Evolutionary conservation across 345 rosid genomes (phyloP), one percentile per base, ranked within the genome.

Genomic region (Citropsis articulata): DNA sequence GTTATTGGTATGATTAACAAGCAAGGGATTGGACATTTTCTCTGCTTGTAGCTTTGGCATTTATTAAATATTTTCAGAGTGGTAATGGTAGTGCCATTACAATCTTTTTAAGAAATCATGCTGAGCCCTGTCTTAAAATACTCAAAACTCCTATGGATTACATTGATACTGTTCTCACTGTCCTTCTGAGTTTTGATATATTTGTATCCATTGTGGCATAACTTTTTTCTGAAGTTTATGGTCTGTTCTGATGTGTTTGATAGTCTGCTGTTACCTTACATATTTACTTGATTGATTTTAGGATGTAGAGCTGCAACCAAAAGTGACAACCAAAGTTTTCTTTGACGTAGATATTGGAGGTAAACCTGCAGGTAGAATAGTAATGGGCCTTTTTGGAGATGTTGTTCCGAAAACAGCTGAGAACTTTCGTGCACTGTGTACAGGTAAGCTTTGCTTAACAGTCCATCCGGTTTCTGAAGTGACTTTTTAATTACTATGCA

Each of bases 271-370:
- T 61, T 33, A 33, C 65, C 40, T 31, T 13, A 4, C 9, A 2
- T 69, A 8, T 30, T 56, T 66, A 53, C 71, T 24, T 65, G 25
- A 31, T 50, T 78, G 75, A 68, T 67, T 67, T 71, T 77, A 93
- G 95, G 97, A 90, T 71, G 84, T 89, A 73, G 92, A 83, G 82
- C 87, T 88, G 76, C 94, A 89, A 83, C 94, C 92, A 4, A 86
- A 92, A 85, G 94, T 95, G 84, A 93, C 98, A 62, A 83, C 83
- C 80, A 93, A 91, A 80, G 80, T 82, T 86, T 93, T 88, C 90
- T 95, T 95, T 88, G 97, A 95, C 70, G 93, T 95, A 19, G 97
- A 95, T 76, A 84, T 91, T 56, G 97, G 96, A 68, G 96, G 97
- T 82, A 89, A 95, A 75, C 82, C 84, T 21, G 86, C 75, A 0